These are phyloP conservation scores for Coprinopsis sp. DNA, from an alignment of 768 basidiomycete genomes.

Conservation along the genomic window DNA sequence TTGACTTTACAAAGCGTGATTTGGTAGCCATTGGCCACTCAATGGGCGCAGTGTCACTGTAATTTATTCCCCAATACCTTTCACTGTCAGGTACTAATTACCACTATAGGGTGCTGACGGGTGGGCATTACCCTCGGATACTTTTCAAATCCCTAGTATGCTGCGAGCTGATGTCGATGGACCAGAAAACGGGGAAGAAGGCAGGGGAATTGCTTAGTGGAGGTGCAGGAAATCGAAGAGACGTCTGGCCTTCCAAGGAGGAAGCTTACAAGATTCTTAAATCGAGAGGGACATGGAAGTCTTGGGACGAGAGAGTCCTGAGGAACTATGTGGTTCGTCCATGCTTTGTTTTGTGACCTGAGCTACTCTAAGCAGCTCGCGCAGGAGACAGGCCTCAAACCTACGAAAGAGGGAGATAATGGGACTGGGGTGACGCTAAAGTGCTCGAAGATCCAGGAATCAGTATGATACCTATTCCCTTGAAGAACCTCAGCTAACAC, in stretches of 20 bases:
- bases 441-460: slow-evolving; percentile 43
- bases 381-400: slow-evolving; percentile 39
- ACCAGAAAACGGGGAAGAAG: slow-evolving; percentile 7
- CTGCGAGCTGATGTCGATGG: slow-evolving; percentile 42
- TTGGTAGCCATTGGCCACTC: slow-evolving; percentile 54
- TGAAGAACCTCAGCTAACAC: not conserved
- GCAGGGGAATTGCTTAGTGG: slow-evolving; percentile 19
- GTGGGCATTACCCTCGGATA: slow-evolving; percentile 36
- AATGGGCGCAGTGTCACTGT: slow-evolving; percentile 47
- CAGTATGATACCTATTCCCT: slow-evolving; percentile 21
- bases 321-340: slow-evolving; percentile 36
- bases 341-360: not conserved
- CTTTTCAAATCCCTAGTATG: slow-evolving; percentile 37
- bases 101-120: slow-evolving; percentile 32
- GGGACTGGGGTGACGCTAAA: slow-evolving; percentile 50
- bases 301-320: slow-evolving; percentile 48
- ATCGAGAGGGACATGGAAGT: slow-evolving; percentile 34
- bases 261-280: slow-evolving; percentile 40
- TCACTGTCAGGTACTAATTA: not conserved
- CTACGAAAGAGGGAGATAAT: slow-evolving; percentile 35
- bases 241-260: slow-evolving; percentile 48
- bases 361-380: not conserved
- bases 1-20: slow-evolving; percentile 44
- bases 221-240: slow-evolving; percentile 37
- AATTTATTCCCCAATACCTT: slow-evolving; percentile 16